Evolutionary conservation across 192 early-diverging fungal species (phyloP).

Genomic region (Podila horticola): DNA sequence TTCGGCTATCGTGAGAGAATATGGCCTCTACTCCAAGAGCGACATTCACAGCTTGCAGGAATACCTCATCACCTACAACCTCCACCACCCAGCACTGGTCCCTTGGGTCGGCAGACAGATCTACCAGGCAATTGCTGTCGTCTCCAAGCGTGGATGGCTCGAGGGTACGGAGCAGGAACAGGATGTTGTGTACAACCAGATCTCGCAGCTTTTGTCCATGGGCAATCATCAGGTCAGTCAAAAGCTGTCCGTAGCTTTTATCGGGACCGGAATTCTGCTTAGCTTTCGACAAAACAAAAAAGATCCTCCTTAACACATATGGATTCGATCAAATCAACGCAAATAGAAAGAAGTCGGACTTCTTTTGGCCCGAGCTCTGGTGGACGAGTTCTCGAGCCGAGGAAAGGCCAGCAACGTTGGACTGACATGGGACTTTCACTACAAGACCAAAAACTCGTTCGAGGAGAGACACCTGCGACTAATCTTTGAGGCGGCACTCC

Average conservation of each 20-base stretch:
- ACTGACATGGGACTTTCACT: conserved; percentile 73
- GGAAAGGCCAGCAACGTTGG: conserved; percentile 68
- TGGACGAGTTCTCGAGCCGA: conserved; percentile 72
- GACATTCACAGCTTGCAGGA: conserved; percentile 66
- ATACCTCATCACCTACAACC: conserved; percentile 67
- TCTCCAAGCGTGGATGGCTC: conserved; percentile 72
- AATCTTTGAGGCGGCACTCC: conserved; percentile 63
- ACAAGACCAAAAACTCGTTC: conserved; percentile 69
- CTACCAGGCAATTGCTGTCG: conserved; percentile 66
- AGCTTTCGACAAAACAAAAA: background rate
- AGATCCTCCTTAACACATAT: background rate
- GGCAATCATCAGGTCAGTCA: conserved; percentile 40
- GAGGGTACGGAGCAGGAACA: conserved; percentile 64
- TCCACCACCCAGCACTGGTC: conserved; percentile 59
- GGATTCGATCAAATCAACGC: background rate
- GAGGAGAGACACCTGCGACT: conserved; percentile 64
- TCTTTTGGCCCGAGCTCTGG: conserved; percentile 59
- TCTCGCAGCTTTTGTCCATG: conserved; percentile 60
- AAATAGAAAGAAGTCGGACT: conserved; percentile 57
- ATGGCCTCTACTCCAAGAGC: conserved; percentile 57
- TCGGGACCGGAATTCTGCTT: background rate
- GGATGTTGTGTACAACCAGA: conserved; percentile 62
- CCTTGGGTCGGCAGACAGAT: conserved; percentile 66
- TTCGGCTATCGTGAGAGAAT: conserved; percentile 66
- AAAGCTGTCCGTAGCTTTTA: conserved; percentile 3